phyloP scores from a whole-genome alignment of 352 stramenopile species.

The Phytophthora ramorum region DNA sequence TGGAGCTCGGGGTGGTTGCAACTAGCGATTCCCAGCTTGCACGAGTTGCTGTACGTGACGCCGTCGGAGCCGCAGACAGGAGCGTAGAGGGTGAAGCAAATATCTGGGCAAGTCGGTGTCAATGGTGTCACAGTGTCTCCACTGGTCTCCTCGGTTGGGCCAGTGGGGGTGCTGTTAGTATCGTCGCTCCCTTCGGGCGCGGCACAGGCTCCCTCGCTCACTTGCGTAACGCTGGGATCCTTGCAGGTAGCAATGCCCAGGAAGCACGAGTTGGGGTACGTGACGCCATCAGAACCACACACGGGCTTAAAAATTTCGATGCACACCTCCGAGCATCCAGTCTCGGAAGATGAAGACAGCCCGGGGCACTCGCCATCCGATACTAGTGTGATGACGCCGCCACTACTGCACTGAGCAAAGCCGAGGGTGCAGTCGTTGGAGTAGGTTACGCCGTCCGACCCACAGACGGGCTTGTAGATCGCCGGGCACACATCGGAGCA shows the following conservation, averaged over 20 bases:
- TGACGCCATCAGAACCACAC: constrained; percentile 19
- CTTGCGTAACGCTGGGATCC: constrained; percentile 31
- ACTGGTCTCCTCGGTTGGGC: constrained; percentile 1
- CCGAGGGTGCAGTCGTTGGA: constrained; percentile 38
- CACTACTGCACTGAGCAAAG: constrained; percentile 31
- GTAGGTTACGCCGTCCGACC: constrained; percentile 40
- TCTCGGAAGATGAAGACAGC: background rate
- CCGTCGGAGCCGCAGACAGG: constrained; percentile 42
- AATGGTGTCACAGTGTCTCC: constrained; percentile 1
- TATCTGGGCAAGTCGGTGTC: constrained; percentile 14
- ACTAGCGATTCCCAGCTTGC: constrained; percentile 18
- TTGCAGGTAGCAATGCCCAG: constrained; percentile 42
- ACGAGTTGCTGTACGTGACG: constrained; percentile 40
- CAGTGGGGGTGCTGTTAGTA: background rate
- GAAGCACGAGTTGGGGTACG: constrained; percentile 23
- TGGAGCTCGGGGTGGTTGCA: constrained; percentile 26
- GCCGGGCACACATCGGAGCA: constrained; percentile 33
- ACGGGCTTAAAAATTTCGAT: constrained; percentile 17
- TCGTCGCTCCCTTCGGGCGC: background rate
- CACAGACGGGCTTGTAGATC: constrained; percentile 39
- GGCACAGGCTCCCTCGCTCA: constrained; percentile 40
- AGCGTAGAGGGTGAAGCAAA: constrained; percentile 28
- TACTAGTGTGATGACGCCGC: constrained; percentile 16
- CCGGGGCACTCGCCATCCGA: constrained; percentile 27
- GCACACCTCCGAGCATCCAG: constrained; percentile 11